Conservation (phyloP, 2,329 filamentous ascomycete genomes). For the Rugonectria rugulosa region DNA sequence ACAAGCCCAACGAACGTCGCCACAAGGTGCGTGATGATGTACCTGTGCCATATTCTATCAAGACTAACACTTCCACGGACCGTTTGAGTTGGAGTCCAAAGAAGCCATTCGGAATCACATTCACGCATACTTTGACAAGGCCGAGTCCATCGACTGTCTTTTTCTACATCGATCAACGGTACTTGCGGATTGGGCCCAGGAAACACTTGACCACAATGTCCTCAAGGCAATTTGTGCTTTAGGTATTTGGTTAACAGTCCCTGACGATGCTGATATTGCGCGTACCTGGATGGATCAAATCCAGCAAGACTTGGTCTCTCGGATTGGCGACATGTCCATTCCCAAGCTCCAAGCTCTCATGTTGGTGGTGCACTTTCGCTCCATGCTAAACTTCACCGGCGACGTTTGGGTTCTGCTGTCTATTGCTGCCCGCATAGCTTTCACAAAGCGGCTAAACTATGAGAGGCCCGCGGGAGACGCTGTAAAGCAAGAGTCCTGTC, state of each 20-base stretch:
- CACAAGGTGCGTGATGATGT: too few relatives aligned
- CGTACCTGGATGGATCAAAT: conserved; percentile 33
- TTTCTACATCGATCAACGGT: conserved; percentile 34
- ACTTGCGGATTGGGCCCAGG: conserved; percentile 35
- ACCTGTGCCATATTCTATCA: too few relatives aligned
- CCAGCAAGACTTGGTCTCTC: conserved; percentile 13
- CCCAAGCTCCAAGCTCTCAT: conserved; percentile 32
- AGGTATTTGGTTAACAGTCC: conserved; percentile 1
- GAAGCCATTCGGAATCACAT: conserved; percentile 17
- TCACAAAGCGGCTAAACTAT: conserved; percentile 38
- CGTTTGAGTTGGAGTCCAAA: conserved; percentile 23
- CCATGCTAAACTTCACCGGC: not conserved
- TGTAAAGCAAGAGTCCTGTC: conserved; percentile 33
- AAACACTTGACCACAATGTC: conserved; percentile 25
- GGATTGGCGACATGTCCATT: conserved; percentile 18
- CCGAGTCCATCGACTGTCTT: conserved; percentile 23
- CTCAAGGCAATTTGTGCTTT: conserved; percentile 34
- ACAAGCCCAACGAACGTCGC: too few relatives aligned
- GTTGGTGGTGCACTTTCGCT: conserved; percentile 31
- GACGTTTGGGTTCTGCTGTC: conserved; percentile 37
- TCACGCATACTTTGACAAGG: conserved; percentile 35
- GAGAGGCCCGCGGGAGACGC: conserved; percentile 27
- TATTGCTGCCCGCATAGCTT: conserved; percentile 34
- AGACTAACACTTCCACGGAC: conserved; percentile 6
- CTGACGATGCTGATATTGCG: not conserved